Conservation (phyloP, 176 grass and related monocot species). For the Rhynchospora breviuscula region DNA sequence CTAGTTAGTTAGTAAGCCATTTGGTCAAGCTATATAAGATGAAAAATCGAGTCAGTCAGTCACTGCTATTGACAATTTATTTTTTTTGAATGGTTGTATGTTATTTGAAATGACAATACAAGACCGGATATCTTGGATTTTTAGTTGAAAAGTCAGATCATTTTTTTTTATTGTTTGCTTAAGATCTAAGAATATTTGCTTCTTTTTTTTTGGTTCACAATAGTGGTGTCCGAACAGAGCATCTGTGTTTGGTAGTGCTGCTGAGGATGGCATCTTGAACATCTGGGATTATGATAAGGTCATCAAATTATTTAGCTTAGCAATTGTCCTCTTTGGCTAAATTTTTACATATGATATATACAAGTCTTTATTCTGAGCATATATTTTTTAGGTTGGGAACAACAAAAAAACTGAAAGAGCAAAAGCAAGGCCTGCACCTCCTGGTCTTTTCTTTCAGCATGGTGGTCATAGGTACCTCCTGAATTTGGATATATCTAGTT, state of each 20-base stretch:
- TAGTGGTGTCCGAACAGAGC: slow-evolving; percentile 96
- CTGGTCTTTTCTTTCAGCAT: slow-evolving; percentile 92
- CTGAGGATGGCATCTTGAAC: slow-evolving; percentile 75
- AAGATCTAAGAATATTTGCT: background rate
- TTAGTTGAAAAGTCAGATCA: background rate
- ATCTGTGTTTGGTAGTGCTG: slow-evolving; percentile 94
- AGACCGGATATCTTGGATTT: background rate
- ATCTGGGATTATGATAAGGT: slow-evolving; percentile 96
- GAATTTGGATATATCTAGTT: background rate
- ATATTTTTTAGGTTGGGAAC: slow-evolving; percentile 56
- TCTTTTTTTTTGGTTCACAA: slow-evolving; percentile 16
- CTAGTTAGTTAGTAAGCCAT: background rate
- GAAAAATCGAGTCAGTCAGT: background rate
- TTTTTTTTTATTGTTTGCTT: background rate
- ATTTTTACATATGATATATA: slow-evolving; percentile 14
- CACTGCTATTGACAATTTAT: background rate
- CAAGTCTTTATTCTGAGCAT: background rate
- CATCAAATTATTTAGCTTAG: background rate
- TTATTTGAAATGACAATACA: background rate
- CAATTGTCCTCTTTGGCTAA: background rate
- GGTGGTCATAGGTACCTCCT: slow-evolving; percentile 74
- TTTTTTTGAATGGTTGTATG: background rate
- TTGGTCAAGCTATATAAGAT: background rate
- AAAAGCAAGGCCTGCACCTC: slow-evolving; percentile 40
- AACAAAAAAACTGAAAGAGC: slow-evolving; percentile 26